Evolutionary conservation across 192 early-diverging fungal genomes (phyloP).

Genomic region (Podila epicladia): DNA sequence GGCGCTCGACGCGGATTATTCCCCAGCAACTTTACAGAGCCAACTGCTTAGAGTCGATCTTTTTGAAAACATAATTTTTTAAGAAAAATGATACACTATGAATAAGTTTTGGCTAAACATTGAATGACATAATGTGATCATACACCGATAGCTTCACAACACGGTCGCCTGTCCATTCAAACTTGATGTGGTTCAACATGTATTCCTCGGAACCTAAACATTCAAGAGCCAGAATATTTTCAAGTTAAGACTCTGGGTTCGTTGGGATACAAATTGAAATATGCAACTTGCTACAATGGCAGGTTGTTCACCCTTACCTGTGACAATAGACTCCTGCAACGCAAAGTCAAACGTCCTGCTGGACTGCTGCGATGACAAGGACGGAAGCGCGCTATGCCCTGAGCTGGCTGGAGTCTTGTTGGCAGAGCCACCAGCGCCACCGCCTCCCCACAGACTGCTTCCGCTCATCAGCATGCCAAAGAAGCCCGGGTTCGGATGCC

Average conservation of each 20-base stretch:
- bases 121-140: conserved; percentile 69
- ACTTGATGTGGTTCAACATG: conserved; percentile 46
- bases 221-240: neutral
- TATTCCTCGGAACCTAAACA: conserved; percentile 37
- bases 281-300: neutral
- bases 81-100: neutral
- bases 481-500: conserved; percentile 77
- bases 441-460: conserved; percentile 18
- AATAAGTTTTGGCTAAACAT: conserved; percentile 43
- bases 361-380: conserved; percentile 55
- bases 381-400: conserved; percentile 7
- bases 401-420: neutral
- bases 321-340: conserved; percentile 43
- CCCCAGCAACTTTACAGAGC: conserved; percentile 55
- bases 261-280: neutral
- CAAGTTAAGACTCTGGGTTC: neutral
- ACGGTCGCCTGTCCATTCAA: conserved; percentile 61
- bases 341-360: conserved; percentile 53
- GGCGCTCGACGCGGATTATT: conserved; percentile 43
- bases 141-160: conserved; percentile 59
- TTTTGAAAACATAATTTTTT: neutral
- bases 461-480: conserved; percentile 72
- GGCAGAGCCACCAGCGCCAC: neutral
- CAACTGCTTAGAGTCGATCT: conserved; percentile 3
- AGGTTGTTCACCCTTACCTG: neutral